These are phyloP conservation scores for Mucuna pruriens DNA, from an alignment of 306 rosid species.

Conservation along the genomic window DNA sequence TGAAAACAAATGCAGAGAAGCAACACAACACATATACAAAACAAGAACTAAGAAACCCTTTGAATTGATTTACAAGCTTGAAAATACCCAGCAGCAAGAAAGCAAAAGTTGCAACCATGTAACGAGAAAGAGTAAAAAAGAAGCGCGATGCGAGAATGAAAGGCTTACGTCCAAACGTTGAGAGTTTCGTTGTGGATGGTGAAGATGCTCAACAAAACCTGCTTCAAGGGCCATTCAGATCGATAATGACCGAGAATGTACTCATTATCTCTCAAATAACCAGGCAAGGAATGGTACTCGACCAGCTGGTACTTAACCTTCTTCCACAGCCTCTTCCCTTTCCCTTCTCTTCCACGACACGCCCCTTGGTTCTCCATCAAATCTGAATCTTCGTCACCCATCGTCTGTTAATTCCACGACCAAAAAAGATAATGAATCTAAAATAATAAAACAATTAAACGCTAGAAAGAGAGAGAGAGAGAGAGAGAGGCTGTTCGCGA, in stretches of 20 bases:
- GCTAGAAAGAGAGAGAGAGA: no score
- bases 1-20: no score
- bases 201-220: conserved; percentile 79
- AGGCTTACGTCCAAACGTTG: conserved; percentile 97
- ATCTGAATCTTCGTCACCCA: conserved; percentile 36
- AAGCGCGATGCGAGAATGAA: no score
- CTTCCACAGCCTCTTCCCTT: conserved; percentile 83
- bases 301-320: conserved; percentile 93
- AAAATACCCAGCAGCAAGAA: no score
- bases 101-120: no score
- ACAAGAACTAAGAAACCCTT: no score
- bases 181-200: conserved; percentile 94
- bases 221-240: conserved; percentile 92
- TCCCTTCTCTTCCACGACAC: conserved; percentile 53
- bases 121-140: no score
- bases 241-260: conserved; percentile 84
- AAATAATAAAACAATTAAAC: not conserved
- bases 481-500: not conserved
- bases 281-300: conserved; percentile 88
- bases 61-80: no score
- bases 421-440: not conserved
- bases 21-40: no score
- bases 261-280: conserved; percentile 85
- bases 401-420: conserved; percentile 13
- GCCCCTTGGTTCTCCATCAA: conserved; percentile 42